These are phyloP conservation scores for Lycium ferocissimum DNA, from an alignment of 257 asterid species.

Conservation along the genomic window DNA sequence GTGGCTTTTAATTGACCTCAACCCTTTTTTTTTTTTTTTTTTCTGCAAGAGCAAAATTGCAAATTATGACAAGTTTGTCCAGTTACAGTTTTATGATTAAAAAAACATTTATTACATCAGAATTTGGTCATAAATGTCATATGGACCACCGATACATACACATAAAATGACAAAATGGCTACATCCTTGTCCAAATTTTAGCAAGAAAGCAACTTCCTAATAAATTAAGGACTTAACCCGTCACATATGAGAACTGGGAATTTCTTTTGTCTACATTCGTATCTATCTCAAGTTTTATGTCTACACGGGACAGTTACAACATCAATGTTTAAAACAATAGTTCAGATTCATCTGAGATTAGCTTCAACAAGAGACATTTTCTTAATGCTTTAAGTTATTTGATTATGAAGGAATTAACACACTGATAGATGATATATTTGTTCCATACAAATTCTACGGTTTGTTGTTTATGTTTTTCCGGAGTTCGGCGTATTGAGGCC, in stretches of 20 bases:
- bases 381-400: not conserved
- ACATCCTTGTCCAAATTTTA: not conserved
- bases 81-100: not conserved
- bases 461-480: too few relatives aligned
- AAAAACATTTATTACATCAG: not conserved
- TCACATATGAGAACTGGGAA: not conserved
- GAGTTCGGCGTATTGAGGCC: too few relatives aligned
- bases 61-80: not conserved
- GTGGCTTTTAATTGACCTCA: not conserved
- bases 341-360: not conserved
- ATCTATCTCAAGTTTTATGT: not conserved
- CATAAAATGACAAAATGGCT: constrained; percentile 16
- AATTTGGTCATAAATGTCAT: not conserved
- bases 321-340: too few relatives aligned
- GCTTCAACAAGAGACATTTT: too few relatives aligned
- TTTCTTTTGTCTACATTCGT: not conserved
- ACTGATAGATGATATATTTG: not conserved
- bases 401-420: not conserved
- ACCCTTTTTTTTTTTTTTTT: too few relatives aligned
- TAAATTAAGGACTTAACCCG: constrained; percentile 25
- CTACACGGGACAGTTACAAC: not conserved
- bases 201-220: not conserved
- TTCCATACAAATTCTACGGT: not conserved
- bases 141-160: not conserved
- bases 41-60: not conserved